phyloP scores from a whole-genome alignment of 2,329 filamentous ascomycete genomes.

The Aspergillus terreus region DNA sequence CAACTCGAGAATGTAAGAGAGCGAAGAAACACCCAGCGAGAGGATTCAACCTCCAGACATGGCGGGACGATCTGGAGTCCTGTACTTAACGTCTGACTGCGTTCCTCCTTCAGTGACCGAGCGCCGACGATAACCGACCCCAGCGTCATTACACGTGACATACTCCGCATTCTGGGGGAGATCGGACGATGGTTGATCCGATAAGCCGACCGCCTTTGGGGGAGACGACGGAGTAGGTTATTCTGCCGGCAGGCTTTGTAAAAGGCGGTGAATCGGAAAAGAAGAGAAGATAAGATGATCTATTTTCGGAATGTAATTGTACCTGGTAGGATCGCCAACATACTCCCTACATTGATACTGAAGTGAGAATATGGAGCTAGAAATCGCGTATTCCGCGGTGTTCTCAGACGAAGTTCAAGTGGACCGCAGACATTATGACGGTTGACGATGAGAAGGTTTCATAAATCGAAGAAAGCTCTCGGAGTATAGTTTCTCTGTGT shows the following conservation, averaged over 20 bases:
- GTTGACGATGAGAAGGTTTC: neutral
- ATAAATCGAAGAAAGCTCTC: neutral
- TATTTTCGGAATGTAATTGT: too few species aligned
- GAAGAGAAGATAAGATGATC: too few species aligned
- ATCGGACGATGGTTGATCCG: neutral
- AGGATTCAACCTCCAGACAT: conserved; percentile 5
- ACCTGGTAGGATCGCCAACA: too few species aligned
- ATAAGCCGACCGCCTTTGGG: neutral
- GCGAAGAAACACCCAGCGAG: conserved; percentile 1
- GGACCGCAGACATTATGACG: neutral
- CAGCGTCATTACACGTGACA: conserved; percentile 21
- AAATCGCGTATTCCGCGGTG: too few species aligned
- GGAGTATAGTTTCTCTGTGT: neutral
- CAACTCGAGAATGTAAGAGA: conserved; percentile 1
- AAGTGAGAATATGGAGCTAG: too few species aligned
- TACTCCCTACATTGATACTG: too few species aligned
- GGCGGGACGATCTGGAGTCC: conserved; percentile 4
- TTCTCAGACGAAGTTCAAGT: too few species aligned
- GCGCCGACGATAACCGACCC: conserved; percentile 22
- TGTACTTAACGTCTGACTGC: neutral
- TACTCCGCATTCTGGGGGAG: conserved; percentile 18
- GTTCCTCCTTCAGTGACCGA: conserved; percentile 11
- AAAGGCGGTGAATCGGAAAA: too few species aligned
- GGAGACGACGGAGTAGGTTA: too few species aligned
- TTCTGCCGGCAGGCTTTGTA: too few species aligned